Base-by-base conservation (phyloP, 345 rosid species). In the Noccaea bulbosa region DNA sequence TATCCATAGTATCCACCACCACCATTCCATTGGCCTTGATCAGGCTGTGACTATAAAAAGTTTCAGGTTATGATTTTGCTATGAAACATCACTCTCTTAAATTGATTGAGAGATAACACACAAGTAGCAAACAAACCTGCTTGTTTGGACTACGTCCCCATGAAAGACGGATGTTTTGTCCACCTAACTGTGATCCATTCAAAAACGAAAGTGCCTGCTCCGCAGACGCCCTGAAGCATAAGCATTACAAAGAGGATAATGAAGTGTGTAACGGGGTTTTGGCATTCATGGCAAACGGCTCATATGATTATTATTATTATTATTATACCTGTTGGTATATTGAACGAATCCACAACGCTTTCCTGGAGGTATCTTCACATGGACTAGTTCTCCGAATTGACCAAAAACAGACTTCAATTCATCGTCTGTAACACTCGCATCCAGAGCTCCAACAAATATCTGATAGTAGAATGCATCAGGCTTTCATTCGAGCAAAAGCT, bases 261-360 rank as follows among this genome's bases (percentile, higher is more conserved):
- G 2, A 48, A 66, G 32, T 40, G 33, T 48, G 45, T 9, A 46
- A 37, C 5, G 2, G 12, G 50, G 4, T 27, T 27, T 11, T 51
- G 24, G 37, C 8, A 2, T 35, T 41, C 17, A 65, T 12, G 22
- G 11, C 7, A 0, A 57, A 60, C 35, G 40, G 14, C 10, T 44
- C 24, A 34, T 9, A 11, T 1, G 8, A 24, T 6, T 20, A 59
- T 49, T 9, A 11, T 1, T 6, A 22, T 7, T n/a, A n/a, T n/a
- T 35, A 63, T 49, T 56, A 38, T 80, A 90, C 99, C 97, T 85
- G 81, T 79, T 83, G 72, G 88, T 89, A 80, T 82, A 95, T 72
- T 95, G 99, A 80, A 92, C 99, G 54, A 92, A 95, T 46, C 99
- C 97, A 82, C 99, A 95, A 20, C 95, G 91, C 86, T 95, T 95